A percentile compares a stretch with the other conserved stretches of the same genome.
These are phyloP conservation scores for Beauveria sp. DNA, from an alignment of 2,329 filamentous ascomycete genomes.

Conservation along the genomic window DNA sequence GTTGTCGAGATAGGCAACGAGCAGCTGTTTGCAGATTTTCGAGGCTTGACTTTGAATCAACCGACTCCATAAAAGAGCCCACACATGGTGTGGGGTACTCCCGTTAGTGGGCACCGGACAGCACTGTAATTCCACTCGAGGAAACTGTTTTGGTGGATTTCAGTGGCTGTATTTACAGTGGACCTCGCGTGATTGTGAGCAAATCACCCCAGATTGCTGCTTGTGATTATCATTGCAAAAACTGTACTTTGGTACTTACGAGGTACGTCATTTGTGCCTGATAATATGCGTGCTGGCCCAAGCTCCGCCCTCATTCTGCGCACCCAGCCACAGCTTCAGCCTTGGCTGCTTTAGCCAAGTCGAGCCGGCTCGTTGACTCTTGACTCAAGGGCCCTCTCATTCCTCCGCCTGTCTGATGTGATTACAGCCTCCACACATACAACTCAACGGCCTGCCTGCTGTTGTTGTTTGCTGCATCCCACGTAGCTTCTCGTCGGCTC, in stretches of 20 bases:
- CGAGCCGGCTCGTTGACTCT: not conserved
- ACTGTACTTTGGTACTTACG: not conserved
- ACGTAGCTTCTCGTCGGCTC: not conserved
- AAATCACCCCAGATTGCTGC: not conserved
- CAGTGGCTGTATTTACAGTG: not conserved
- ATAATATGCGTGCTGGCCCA: not conserved
- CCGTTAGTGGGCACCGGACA: not conserved
- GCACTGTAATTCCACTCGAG: not conserved
- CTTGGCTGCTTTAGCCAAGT: too few relatives aligned
- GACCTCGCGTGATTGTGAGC: not conserved
- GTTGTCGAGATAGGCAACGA: not conserved
- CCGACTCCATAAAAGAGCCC: not conserved
- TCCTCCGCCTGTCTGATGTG: not conserved
- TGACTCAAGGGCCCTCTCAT: not conserved
- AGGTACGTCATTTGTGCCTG: conserved; percentile 10
- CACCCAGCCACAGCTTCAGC: not conserved
- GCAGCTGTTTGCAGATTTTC: conserved; percentile 2
- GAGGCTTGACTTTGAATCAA: not conserved
- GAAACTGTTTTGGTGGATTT: not conserved
- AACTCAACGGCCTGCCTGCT: not conserved
- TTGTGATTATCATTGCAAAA: not conserved
- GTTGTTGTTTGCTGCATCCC: not conserved
- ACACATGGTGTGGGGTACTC: not conserved
- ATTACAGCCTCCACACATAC: not conserved
- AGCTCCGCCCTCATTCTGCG: not conserved